These are phyloP conservation scores for Helotiales sp. DNA, from an alignment of 2,329 filamentous ascomycete species.

Conservation along the genomic window DNA sequence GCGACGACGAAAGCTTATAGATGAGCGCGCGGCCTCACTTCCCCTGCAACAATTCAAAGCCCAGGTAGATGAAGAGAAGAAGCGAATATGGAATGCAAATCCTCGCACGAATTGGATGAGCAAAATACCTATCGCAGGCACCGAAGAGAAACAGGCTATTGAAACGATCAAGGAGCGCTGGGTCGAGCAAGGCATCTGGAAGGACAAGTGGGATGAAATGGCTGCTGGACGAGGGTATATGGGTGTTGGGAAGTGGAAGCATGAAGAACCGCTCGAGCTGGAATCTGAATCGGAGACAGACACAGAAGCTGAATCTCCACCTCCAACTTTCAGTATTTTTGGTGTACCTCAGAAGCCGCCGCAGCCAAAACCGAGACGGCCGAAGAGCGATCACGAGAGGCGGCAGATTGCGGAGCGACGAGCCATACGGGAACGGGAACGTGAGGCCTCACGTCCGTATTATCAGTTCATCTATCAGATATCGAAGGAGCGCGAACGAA, in stretches of 20 bases:
- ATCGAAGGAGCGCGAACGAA: conserved; percentile 38
- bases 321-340: conserved; percentile 7
- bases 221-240: not conserved
- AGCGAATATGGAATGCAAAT: conserved; percentile 24
- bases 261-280: conserved; percentile 26
- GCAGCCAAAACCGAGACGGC: conserved; percentile 22
- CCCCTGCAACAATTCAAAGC: conserved; percentile 22
- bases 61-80: conserved; percentile 23
- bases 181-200: conserved; percentile 40
- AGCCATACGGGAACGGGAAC: conserved; percentile 31
- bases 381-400: conserved; percentile 31
- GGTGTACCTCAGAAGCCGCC: conserved; percentile 18
- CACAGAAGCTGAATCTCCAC: conserved; percentile 16
- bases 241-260: conserved; percentile 18
- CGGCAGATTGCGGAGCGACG: conserved; percentile 25
- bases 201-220: conserved; percentile 18
- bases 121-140: not conserved
- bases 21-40: conserved; percentile 18
- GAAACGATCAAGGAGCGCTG: conserved; percentile 38
- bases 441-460: conserved; percentile 39
- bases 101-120: conserved; percentile 8
- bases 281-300: conserved; percentile 24
- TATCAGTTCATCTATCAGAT: conserved; percentile 41
- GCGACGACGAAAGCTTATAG: conserved; percentile 17
- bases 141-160: conserved; percentile 7